Evolutionary conservation across 352 stramenopile species (phyloP), one percentile per base, ranked within the genome.

Genomic region (Phytopythium montanum): DNA sequence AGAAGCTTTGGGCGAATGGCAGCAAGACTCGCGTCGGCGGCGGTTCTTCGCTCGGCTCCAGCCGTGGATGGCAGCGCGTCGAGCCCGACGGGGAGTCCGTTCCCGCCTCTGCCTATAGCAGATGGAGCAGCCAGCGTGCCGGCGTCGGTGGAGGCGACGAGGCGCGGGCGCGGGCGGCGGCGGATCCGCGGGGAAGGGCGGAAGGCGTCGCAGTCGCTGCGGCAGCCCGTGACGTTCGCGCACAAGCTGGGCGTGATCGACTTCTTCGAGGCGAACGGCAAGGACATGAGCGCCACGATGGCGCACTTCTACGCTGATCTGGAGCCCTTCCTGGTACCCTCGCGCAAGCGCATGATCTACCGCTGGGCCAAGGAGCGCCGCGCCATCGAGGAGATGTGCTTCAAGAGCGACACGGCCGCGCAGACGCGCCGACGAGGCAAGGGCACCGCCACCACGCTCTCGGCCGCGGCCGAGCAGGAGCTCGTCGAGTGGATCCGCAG

Each of bases 321-420:
- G 13, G 34, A 34, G 26, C 49, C 67, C 23, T 49, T 33, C 26
- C 50, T 56, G 25, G 46, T 61, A 39, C 54, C 64, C n/a, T 79
- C 70, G 34, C 67, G 70, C 61, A 79, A 79, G 62, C 70, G 70
- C n/a, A 68, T 75, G 60, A 73, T 79, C 62, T 79, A 79, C 64
- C 69, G 72, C 46, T 79, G 70, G 70, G 67, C 72, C 64, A 75
- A 75, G n/a, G 60, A 70, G 54, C 67, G 70, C 31, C 34, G 23
- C 12, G 34, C 56, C 13, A 79, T 79, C 33, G 45, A 52, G 25
- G 25, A 52, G 14, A 52, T 52, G 45, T 52, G 45, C 45, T 52
- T 52, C 25, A 52, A 65, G 73, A 51, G 54, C 57, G 34, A 79
- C 29, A 79, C 70, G 10, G 67, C 70, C 9, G 45, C 45, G 8